A percentile compares a stretch with the other conserved stretches of the same genome.
Evolutionary conservation across 495 filamentous ascomycete genomes (phyloP).

Genomic region (Alectoria sarmentosa): DNA sequence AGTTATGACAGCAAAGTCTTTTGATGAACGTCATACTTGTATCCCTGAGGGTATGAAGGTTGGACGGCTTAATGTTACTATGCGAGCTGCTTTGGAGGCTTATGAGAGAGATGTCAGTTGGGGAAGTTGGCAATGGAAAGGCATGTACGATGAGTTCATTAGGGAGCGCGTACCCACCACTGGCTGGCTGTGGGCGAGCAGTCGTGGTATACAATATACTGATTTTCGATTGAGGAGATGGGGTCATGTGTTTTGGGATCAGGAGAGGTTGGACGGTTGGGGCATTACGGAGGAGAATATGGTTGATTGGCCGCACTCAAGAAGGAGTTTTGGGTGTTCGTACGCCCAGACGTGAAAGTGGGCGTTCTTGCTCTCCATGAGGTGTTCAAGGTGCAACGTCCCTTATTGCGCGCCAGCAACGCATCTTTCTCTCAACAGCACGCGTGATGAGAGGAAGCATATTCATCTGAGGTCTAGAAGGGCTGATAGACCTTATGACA

Average conservation of each 20-base stretch:
- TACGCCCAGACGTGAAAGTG: no score
- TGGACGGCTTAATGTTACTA: neutral
- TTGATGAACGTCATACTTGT: neutral
- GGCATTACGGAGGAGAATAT: neutral
- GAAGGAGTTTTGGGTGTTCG: no score
- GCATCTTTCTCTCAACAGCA: neutral
- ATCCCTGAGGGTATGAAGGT: neutral
- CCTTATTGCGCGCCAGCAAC: neutral
- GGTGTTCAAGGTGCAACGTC: neutral
- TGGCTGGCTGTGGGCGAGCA: constrained; percentile 6
- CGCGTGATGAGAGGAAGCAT: neutral
- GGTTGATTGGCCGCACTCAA: neutral
- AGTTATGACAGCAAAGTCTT: neutral
- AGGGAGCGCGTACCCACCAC: constrained; percentile 6
- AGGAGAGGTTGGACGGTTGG: constrained; percentile 7
- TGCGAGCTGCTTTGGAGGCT: neutral
- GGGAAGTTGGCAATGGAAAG: neutral
- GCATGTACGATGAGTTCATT: neutral
- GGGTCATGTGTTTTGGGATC: constrained; percentile 9
- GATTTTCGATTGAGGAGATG: constrained; percentile 2
- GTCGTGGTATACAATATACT: neutral
- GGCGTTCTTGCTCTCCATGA: neutral
- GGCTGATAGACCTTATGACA: no score
- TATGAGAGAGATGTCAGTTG: neutral
- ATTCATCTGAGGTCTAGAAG: neutral